phyloP scores from a whole-genome alignment of 2,329 filamentous ascomycete species.

The Pezizomycotina sp. region DNA sequence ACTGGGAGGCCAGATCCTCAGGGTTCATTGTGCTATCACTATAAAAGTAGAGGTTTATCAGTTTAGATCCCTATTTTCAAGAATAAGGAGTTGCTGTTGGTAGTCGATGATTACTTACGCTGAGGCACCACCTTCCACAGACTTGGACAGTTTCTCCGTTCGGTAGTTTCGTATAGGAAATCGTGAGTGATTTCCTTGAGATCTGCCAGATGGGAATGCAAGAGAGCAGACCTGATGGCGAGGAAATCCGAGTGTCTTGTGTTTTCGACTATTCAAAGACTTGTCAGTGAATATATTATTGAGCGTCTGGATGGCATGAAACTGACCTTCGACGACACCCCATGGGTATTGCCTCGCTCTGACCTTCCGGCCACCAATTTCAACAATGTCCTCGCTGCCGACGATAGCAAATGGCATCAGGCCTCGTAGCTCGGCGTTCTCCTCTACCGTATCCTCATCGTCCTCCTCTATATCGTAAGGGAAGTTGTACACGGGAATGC shows the following conservation, averaged over 20 bases:
- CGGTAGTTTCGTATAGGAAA: constrained; percentile 99
- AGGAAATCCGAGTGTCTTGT: constrained; percentile 97
- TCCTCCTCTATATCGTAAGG: constrained; percentile 99
- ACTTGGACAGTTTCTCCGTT: constrained; percentile 99
- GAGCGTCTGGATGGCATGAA: background rate
- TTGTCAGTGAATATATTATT: background rate
- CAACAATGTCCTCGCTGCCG: constrained; percentile 85
- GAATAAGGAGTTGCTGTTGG: too few relatives aligned
- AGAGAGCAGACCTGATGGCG: constrained; percentile 84
- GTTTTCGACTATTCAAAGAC: constrained; percentile 56
- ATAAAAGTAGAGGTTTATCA: constrained; percentile 23
- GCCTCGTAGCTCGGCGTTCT: constrained; percentile 92
- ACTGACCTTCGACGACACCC: constrained; percentile 69
- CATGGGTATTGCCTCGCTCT: constrained; percentile 95
- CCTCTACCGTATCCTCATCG: constrained; percentile 96
- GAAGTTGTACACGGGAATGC: constrained; percentile 99
- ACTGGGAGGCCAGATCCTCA: constrained; percentile 90
- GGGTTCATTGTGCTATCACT: constrained; percentile 89
- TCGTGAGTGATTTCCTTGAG: constrained; percentile 99
- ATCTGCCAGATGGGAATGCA: constrained; percentile 95
- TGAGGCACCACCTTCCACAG: constrained; percentile 76
- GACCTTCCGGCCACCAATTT: constrained; percentile 82
- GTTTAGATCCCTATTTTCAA: background rate
- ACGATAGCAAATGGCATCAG: constrained; percentile 99
- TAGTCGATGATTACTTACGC: constrained; percentile 47